phyloP scores from a whole-genome alignment of 495 filamentous ascomycete genomes.

The Filosporella fistucella region DNA sequence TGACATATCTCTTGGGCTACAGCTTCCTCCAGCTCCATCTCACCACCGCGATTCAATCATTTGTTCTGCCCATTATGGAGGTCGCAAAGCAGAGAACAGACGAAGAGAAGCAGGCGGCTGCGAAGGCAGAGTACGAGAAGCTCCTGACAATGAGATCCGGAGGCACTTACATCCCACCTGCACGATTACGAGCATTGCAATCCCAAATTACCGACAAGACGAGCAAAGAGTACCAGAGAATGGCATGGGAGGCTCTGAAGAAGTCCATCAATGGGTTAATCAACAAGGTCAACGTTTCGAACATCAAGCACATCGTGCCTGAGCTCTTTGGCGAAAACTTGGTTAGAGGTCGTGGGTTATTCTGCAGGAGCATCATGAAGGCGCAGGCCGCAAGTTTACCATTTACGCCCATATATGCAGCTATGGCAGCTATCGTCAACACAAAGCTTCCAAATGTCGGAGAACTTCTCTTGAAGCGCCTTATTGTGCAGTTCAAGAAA shows the following conservation, averaged over 20 bases:
- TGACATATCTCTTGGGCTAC: too few relatives aligned
- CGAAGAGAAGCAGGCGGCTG: conserved; percentile 73
- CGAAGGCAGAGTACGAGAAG: conserved; percentile 89
- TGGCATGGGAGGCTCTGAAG: conserved; percentile 98
- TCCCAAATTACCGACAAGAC: conserved; percentile 94
- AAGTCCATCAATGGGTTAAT: conserved; percentile 98
- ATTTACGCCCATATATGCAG: conserved; percentile 92
- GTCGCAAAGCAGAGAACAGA: conserved; percentile 50
- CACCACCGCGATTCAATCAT: background rate
- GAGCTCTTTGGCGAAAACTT: conserved; percentile 95
- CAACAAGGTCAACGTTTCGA: conserved; percentile 96
- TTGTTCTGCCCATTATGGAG: conserved; percentile 11
- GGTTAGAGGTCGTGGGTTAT: conserved; percentile 82
- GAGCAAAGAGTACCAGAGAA: conserved; percentile 96
- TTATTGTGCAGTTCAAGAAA: conserved; percentile 92
- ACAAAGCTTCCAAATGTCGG: conserved; percentile 94
- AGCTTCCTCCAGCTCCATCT: background rate
- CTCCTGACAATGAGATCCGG: conserved; percentile 86
- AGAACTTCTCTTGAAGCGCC: conserved; percentile 78
- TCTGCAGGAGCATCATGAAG: conserved; percentile 95
- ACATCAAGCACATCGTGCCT: conserved; percentile 95
- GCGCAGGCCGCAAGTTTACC: conserved; percentile 94
- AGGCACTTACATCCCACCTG: conserved; percentile 93
- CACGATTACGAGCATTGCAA: conserved; percentile 84
- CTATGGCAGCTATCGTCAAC: conserved; percentile 94